Base-by-base conservation (phyloP, 768 basidiomycete species). In the Boletus sp. region DNA sequence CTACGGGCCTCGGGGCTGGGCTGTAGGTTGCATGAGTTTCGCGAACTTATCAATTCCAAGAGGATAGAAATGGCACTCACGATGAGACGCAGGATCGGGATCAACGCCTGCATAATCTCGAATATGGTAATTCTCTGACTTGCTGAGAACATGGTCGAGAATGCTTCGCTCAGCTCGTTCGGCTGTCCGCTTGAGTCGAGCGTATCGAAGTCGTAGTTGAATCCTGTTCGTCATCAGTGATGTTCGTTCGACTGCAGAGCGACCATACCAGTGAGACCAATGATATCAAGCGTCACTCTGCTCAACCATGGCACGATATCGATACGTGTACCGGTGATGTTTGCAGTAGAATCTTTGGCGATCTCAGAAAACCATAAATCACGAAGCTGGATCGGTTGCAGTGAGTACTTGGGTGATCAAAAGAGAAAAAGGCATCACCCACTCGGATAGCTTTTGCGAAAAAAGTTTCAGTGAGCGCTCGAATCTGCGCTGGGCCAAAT, bases 401-500 rank as follows among this genome's bases (percentile, higher is more conserved):
- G 9, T 42, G 7, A 45, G 18, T 44, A 9, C 17, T 6, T 6
- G 14, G 15, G 35, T 20, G 47, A 17, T 9, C 7, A 24, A 39
- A 52, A 40, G 12, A 32, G 7, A 18, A 14, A 20, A 28, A 7
- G 7, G 41, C 15, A n/a, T 14, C 30, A 29, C 47, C 5, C 7
- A 62, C 60, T 4, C 24, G 50, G 12, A 28, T 14, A 33, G 86
- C 72, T 65, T 86, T 87, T 3, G 79, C 76, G 5, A 84, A 60
- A 57, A 88, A 86, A 12, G 83, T 80, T 14, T 75, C 75, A 0
- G 83, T 83, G 12, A 87, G 64, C 42, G 80, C 81, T 2, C 85
- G 75, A 39, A 87, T 77, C 61, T 86, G 85, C 1, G 77, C 70
- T 3, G 77, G 75, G 1, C 86, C 84, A 61, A 89, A 89, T 0